Evolutionary conservation across 768 basidiomycete species (phyloP).

Genomic region (Kwoniella europaea): DNA sequence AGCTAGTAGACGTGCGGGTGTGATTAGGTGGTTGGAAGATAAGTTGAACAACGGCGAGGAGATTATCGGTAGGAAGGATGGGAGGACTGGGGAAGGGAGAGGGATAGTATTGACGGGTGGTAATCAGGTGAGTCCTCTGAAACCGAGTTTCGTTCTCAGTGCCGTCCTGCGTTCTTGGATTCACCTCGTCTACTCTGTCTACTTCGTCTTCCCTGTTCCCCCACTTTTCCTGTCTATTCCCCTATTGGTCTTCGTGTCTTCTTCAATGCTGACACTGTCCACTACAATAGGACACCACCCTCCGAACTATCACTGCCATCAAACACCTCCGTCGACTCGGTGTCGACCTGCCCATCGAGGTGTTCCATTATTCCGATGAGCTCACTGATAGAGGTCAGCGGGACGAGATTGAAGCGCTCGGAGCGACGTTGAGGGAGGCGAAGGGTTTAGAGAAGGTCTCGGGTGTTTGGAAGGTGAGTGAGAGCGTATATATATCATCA

Average conservation of each 20-base stretch:
- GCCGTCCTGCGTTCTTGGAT: too few species aligned
- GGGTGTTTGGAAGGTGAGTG: conserved; percentile 50
- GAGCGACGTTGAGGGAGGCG: conserved; percentile 53
- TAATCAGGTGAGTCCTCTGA: conserved; percentile 50
- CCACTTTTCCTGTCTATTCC: too few species aligned
- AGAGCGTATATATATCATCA: neutral
- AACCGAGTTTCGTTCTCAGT: too few species aligned
- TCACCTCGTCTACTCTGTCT: too few species aligned
- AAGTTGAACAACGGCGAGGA: conserved; percentile 44
- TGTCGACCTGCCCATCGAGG: conserved; percentile 58
- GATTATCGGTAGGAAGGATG: conserved; percentile 33
- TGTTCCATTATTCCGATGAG: conserved; percentile 60
- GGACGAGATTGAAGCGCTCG: conserved; percentile 53
- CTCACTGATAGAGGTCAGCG: conserved; percentile 41
- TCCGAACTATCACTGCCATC: conserved; percentile 56
- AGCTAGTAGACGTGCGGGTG: conserved; percentile 36
- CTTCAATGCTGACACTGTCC: too few species aligned
- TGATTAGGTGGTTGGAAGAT: conserved; percentile 52
- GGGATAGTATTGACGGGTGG: conserved; percentile 60
- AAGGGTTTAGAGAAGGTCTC: conserved; percentile 36
- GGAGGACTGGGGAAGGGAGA: conserved; percentile 34
- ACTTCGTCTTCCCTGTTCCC: neutral
- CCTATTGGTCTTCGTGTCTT: too few species aligned
- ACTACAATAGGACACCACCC: conserved; percentile 55
- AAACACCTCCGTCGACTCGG: conserved; percentile 55